These are phyloP conservation scores for Capronia epimyces DNA, from an alignment of 2,329 filamentous ascomycete genomes.

Conservation along the genomic window DNA sequence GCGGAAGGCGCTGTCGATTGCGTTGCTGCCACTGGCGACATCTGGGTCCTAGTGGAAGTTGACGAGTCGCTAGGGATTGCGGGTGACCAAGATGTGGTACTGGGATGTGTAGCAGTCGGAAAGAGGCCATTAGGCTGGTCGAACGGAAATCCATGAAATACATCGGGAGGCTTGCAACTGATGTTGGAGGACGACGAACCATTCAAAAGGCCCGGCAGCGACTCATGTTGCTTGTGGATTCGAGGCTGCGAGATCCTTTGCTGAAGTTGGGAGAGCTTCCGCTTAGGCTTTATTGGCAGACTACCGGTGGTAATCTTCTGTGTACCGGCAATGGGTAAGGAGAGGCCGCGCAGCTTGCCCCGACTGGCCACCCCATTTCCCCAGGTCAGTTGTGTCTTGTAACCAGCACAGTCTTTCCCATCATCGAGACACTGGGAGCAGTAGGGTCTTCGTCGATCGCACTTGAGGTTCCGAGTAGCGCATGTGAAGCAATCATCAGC, in stretches of 20 bases:
- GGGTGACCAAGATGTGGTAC: slow-evolving; percentile 8
- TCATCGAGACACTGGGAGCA: slow-evolving; percentile 90
- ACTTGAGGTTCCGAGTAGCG: slow-evolving; percentile 74
- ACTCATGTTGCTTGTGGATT: neutral
- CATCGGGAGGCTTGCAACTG: neutral
- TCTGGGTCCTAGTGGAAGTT: neutral
- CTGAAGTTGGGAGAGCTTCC: slow-evolving; percentile 13
- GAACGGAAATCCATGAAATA: slow-evolving; percentile 4
- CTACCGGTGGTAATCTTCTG: slow-evolving; percentile 27
- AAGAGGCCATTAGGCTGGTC: slow-evolving; percentile 3
- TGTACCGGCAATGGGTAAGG: slow-evolving; percentile 58
- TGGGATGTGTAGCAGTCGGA: neutral
- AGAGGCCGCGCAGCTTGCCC: slow-evolving; percentile 86
- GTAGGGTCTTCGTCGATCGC: slow-evolving; percentile 86
- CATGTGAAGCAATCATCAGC: slow-evolving; percentile 95
- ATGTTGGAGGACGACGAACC: neutral
- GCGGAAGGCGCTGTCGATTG: neutral
- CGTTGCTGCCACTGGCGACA: neutral
- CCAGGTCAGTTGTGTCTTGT: slow-evolving; percentile 96
- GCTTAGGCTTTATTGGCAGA: slow-evolving; percentile 14
- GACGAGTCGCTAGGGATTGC: slow-evolving; percentile 1
- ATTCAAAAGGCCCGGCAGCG: neutral
- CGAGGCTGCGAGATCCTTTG: neutral
- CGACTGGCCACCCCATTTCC: slow-evolving; percentile 91
- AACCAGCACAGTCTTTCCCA: slow-evolving; percentile 88